Percentiles rank a stretch among this genome's conserved stretches.
These are phyloP conservation scores for Talaromyces sp. DNA, from an alignment of 2,329 filamentous ascomycete genomes.

Conservation along the genomic window DNA sequence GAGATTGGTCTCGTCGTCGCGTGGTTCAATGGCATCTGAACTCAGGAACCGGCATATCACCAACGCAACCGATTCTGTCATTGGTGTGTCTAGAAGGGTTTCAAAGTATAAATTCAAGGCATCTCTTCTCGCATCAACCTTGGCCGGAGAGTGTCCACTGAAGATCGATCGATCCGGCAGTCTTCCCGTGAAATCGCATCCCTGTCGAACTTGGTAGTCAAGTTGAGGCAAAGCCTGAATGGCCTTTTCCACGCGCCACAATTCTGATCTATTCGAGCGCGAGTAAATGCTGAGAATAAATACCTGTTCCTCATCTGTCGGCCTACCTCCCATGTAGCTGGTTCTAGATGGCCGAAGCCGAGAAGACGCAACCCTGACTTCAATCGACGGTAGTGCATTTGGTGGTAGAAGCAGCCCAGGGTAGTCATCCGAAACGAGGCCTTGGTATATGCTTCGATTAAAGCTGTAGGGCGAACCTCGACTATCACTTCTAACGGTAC, in stretches of 20 bases:
- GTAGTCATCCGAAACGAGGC: constrained; percentile 77
- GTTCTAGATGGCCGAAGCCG: constrained; percentile 87
- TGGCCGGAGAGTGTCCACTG: constrained; percentile 85
- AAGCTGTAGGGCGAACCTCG: constrained; percentile 22
- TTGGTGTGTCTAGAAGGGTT: constrained; percentile 71
- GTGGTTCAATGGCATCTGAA: constrained; percentile 53
- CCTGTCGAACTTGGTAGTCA: constrained; percentile 72
- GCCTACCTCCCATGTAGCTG: constrained; percentile 72
- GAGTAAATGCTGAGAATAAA: constrained; percentile 85
- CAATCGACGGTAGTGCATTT: constrained; percentile 79
- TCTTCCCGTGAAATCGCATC: constrained; percentile 64
- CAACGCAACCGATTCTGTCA: constrained; percentile 70
- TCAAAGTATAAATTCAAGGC: constrained; percentile 84
- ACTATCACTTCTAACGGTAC: constrained; percentile 28
- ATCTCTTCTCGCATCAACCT: constrained; percentile 76
- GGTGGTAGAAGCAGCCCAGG: constrained; percentile 80
- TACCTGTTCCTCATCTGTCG: constrained; percentile 84
- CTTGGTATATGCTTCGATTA: constrained; percentile 59
- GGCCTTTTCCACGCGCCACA: constrained; percentile 95
- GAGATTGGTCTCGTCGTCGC: constrained; percentile 48
- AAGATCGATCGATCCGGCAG: constrained; percentile 84
- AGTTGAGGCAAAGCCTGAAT: constrained; percentile 72
- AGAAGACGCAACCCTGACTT: constrained; percentile 84
- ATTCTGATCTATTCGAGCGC: constrained; percentile 57
- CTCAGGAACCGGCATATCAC: constrained; percentile 85